phyloP scores from a whole-genome alignment of 805 yeast genomes.

The Candida glaebosa region DNA sequence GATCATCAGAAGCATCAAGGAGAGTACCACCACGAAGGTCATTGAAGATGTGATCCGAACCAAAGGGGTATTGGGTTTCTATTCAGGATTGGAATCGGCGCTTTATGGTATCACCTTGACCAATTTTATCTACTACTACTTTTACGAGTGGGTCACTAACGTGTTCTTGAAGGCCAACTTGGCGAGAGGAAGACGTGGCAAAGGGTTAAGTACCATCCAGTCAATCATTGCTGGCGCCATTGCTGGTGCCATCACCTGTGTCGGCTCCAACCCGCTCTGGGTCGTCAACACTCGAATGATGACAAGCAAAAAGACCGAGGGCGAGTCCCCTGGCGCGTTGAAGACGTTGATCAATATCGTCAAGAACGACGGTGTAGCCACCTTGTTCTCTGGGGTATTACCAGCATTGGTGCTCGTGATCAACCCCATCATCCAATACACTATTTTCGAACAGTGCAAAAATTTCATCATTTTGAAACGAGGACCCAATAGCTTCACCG shows the following conservation, averaged over 20 bases:
- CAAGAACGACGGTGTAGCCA: conserved; percentile 64
- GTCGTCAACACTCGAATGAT: conserved; percentile 90
- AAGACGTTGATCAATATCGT: conserved; percentile 59
- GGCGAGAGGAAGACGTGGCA: conserved; percentile 23
- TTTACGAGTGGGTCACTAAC: conserved; percentile 70
- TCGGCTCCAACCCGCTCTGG: conserved; percentile 89
- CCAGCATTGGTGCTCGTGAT: conserved; percentile 85
- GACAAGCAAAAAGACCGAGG: conserved; percentile 41
- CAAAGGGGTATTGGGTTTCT: conserved; percentile 67
- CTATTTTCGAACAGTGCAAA: conserved; percentile 83
- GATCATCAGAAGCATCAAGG: conserved; percentile 9
- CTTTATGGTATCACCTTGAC: conserved; percentile 81
- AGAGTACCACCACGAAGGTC: conserved; percentile 19
- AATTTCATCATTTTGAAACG: conserved; percentile 56
- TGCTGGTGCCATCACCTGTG: conserved; percentile 83
- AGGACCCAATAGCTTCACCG: conserved; percentile 49
- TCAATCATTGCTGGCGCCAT: conserved; percentile 75
- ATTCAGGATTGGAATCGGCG: conserved; percentile 86
- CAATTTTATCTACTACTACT: conserved; percentile 86
- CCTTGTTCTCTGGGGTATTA: conserved; percentile 78
- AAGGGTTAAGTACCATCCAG: conserved; percentile 57
- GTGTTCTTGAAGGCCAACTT: conserved; percentile 29
- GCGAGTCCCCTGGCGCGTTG: conserved; percentile 40
- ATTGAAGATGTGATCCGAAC: conserved; percentile 44
- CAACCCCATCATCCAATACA: conserved; percentile 90